Percentiles rank a stretch among this genome's conserved stretches.
Conservation (phyloP, 2,329 filamentous ascomycete genomes). For the Venturia asperata region DNA sequence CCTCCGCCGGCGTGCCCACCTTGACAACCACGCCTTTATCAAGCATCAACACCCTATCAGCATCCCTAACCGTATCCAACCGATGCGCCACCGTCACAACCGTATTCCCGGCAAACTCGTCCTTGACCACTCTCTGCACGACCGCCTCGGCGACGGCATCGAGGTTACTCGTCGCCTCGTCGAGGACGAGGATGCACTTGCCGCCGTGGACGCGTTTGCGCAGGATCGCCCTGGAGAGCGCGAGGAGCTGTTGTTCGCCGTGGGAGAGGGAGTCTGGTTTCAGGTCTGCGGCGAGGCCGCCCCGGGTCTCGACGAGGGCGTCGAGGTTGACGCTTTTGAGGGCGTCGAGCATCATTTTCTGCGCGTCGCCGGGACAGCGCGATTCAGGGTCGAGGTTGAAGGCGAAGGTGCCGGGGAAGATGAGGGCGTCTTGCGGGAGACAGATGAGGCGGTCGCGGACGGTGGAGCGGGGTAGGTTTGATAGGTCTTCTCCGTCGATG, state of each 20-base stretch:
- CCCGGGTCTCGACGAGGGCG: slow-evolving; percentile 38
- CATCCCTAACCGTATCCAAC: slow-evolving; percentile 47
- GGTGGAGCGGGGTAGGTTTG: slow-evolving; percentile 30
- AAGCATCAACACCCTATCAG: slow-evolving; percentile 12
- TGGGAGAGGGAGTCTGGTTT: neutral
- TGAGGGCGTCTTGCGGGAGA: slow-evolving; percentile 15
- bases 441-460: slow-evolving; percentile 37
- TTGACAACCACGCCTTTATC: slow-evolving; percentile 14
- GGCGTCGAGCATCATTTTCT: slow-evolving; percentile 29
- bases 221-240: slow-evolving; percentile 11
- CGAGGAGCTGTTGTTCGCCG: slow-evolving; percentile 18
- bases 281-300: slow-evolving; percentile 32
- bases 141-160: slow-evolving; percentile 41
- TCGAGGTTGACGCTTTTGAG: slow-evolving; percentile 41
- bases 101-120: slow-evolving; percentile 49
- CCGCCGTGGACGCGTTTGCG: slow-evolving; percentile 27
- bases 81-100: slow-evolving; percentile 53
- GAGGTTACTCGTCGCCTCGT: slow-evolving; percentile 26
- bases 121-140: slow-evolving; percentile 42
- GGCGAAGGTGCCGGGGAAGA: slow-evolving; percentile 6
- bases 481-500: slow-evolving; percentile 44
- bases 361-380: neutral
- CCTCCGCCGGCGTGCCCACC: slow-evolving; percentile 14
- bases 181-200: slow-evolving; percentile 28
- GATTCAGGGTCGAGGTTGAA: slow-evolving; percentile 15